Evolutionary conservation across 1,284 basidiomycete species (phyloP).

Genomic region (Ceratobasidium sp.): DNA sequence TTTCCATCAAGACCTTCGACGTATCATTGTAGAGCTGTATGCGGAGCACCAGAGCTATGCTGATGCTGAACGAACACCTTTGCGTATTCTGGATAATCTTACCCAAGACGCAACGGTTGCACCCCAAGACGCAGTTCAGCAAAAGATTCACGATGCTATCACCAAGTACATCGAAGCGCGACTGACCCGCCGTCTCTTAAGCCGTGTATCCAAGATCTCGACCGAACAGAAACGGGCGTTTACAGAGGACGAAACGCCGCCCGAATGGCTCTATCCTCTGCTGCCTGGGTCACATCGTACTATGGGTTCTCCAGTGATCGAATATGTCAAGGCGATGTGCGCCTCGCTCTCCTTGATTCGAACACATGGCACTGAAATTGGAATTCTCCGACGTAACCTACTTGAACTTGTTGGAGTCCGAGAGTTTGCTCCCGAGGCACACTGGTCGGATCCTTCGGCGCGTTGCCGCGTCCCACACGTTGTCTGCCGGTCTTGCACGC

Average conservation of each 20-base stretch:
- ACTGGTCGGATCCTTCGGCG: slow-evolving; percentile 94
- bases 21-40: slow-evolving; percentile 90
- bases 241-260: slow-evolving; percentile 68
- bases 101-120: slow-evolving; percentile 68
- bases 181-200: slow-evolving; percentile 86
- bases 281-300: slow-evolving; percentile 88
- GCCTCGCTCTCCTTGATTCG: slow-evolving; percentile 84
- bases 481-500: slow-evolving; percentile 91
- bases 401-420: slow-evolving; percentile 90
- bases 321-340: slow-evolving; percentile 91
- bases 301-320: slow-evolving; percentile 83
- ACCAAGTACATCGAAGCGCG: slow-evolving; percentile 82
- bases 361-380: slow-evolving; percentile 87
- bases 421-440: slow-evolving; percentile 88
- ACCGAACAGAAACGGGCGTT: slow-evolving; percentile 73
- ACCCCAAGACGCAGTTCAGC: slow-evolving; percentile 75
- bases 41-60: slow-evolving; percentile 77
- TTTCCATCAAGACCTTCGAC: slow-evolving; percentile 81
- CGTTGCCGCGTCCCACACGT: slow-evolving; percentile 89
- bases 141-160: slow-evolving; percentile 76
- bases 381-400: slow-evolving; percentile 88
- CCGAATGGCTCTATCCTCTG: slow-evolving; percentile 82
- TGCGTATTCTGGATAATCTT: slow-evolving; percentile 79
- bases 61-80: slow-evolving; percentile 73
- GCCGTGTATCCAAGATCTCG: slow-evolving; percentile 76